phyloP scores from a whole-genome alignment of 495 filamentous ascomycete species.

The Trichoderma virens region DNA sequence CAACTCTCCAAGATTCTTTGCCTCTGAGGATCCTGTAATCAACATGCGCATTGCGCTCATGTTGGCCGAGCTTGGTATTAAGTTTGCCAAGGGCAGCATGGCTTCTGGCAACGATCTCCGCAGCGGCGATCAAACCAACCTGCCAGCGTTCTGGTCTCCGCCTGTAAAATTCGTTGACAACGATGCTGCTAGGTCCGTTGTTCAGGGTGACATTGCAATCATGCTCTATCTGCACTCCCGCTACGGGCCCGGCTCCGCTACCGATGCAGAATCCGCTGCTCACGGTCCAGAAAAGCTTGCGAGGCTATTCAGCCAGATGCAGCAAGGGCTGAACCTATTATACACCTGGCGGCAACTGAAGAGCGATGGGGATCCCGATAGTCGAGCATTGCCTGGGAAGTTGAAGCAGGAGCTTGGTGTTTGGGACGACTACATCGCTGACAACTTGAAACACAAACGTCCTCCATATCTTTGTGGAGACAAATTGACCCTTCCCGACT shows the following conservation, averaged over 20 bases:
- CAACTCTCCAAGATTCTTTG: conserved; percentile 43
- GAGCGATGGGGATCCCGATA: conserved; percentile 12
- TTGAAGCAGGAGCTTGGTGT: conserved; percentile 28
- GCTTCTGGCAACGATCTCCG: conserved; percentile 24
- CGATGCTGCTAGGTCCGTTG: conserved; percentile 35
- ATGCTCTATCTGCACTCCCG: conserved; percentile 49
- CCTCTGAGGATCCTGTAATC: conserved; percentile 44
- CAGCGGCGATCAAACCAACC: conserved; percentile 15
- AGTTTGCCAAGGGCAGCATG: conserved; percentile 43
- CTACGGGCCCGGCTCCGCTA: conserved; percentile 24
- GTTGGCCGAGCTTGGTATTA: conserved; percentile 52
- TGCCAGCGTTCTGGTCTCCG: conserved; percentile 17
- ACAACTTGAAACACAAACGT: conserved; percentile 18
- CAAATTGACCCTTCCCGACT: conserved; percentile 56
- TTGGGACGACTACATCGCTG: conserved; percentile 44
- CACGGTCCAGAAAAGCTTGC: conserved; percentile 24
- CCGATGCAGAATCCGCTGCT: conserved; percentile 23
- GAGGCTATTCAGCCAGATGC: conserved; percentile 27
- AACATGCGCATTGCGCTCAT: conserved; percentile 51
- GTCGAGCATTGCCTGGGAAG: conserved; percentile 14
- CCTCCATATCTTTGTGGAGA: conserved; percentile 47
- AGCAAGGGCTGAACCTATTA: conserved; percentile 31
- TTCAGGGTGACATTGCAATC: conserved; percentile 41
- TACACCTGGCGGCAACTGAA: conserved; percentile 24
- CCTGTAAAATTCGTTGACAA: conserved; percentile 49